These are phyloP conservation scores for Emiliania huxleyi DNA, from an alignment of 78 protist genomes.

Conservation along the genomic window DNA sequence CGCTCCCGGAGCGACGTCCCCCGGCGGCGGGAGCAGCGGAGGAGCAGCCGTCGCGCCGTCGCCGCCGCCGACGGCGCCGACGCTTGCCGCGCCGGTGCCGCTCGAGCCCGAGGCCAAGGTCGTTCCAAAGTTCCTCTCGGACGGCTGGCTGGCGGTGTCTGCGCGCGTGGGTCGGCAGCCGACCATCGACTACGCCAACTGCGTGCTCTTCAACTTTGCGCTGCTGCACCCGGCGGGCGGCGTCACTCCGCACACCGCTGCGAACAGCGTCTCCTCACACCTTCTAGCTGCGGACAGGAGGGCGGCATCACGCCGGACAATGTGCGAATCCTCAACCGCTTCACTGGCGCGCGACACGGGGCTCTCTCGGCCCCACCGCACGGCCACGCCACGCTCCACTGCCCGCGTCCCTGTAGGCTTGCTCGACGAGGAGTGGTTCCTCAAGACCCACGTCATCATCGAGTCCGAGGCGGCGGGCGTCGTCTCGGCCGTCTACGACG, in stretches of 20 bases:
- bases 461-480: background rate
- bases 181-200: constrained; percentile 9
- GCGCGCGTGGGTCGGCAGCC: background rate
- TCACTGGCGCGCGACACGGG: too few relatives aligned
- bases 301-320: background rate
- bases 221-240: background rate
- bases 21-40: too few relatives aligned
- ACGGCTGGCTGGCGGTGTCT: background rate
- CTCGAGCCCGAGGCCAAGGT: background rate
- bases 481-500: background rate
- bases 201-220: background rate
- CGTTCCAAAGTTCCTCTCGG: background rate
- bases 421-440: constrained; percentile 34
- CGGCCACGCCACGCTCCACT: too few relatives aligned
- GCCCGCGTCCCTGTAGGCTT: too few relatives aligned
- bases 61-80: background rate
- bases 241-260: background rate
- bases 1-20: too few relatives aligned
- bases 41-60: too few relatives aligned
- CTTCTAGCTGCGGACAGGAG: too few relatives aligned
- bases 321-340: background rate
- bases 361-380: too few relatives aligned
- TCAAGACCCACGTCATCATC: constrained; percentile 25
- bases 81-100: background rate
- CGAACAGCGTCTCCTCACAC: too few relatives aligned